Percentiles rank a stretch among this genome's conserved stretches.
Conservation (phyloP, 1,284 basidiomycete species). For the Boletus sp. region DNA sequence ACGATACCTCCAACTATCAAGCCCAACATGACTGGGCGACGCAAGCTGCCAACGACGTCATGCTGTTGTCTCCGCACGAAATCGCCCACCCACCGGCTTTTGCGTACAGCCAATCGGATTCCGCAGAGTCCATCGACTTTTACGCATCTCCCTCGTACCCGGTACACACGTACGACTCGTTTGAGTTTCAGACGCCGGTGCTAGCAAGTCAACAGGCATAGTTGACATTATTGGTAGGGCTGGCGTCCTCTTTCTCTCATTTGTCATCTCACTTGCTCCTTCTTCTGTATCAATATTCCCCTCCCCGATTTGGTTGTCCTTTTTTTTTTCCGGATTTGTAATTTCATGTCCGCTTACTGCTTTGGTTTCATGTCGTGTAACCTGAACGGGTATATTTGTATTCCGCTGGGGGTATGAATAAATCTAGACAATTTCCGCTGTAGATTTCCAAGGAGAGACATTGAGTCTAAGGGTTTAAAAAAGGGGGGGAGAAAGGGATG, state of each 20-base stretch:
- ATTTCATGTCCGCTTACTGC: conserved; percentile 9
- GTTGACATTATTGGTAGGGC: not conserved
- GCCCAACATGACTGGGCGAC: conserved; percentile 17
- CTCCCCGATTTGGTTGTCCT: not conserved
- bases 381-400: conserved; percentile 22
- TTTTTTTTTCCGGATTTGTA: conserved; percentile 1
- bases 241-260: conserved; percentile 10
- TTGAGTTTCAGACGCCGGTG: conserved; percentile 29
- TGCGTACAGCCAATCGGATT: conserved; percentile 21
- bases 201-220: conserved; percentile 25
- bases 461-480: not conserved
- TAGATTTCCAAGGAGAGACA: conserved; percentile 1
- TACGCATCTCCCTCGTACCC: conserved; percentile 17
- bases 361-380: conserved; percentile 13
- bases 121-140: conserved; percentile 21
- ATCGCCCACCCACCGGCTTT: conserved; percentile 19
- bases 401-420: conserved; percentile 24
- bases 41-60: conserved; percentile 11
- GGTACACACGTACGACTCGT: conserved; percentile 27
- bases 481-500: not conserved
- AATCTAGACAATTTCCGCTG: conserved; percentile 6
- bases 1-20: conserved; percentile 14
- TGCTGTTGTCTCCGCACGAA: conserved; percentile 22
- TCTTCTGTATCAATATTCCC: conserved; percentile 28
- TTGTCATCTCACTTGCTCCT: conserved; percentile 25